Evolutionary conservation across 2,329 filamentous ascomycete genomes (phyloP).

Genomic region (Colletotrichum neosansevieriae): DNA sequence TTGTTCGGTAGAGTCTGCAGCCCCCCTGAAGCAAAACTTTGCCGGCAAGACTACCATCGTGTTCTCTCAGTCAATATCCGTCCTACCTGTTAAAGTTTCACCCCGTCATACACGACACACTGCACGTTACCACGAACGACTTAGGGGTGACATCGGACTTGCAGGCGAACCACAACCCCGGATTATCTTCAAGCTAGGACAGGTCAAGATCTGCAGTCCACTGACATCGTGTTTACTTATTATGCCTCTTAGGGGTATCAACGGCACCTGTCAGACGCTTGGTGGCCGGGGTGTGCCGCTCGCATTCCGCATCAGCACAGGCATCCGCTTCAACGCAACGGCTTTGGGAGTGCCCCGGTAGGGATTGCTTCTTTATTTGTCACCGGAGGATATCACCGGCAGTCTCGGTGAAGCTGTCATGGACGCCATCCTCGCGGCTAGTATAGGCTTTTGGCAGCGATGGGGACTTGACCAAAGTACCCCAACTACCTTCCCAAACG

Average conservation of each 20-base stretch:
- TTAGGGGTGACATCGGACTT: too few species aligned
- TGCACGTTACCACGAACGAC: too few species aligned
- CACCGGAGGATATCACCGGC: slow-evolving; percentile 3
- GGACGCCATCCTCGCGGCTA: slow-evolving; percentile 12
- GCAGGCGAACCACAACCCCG: not conserved
- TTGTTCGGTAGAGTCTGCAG: too few species aligned
- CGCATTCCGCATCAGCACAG: not conserved
- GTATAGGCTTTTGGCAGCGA: slow-evolving; percentile 29
- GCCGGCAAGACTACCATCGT: too few species aligned
- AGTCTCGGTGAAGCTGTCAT: slow-evolving; percentile 22
- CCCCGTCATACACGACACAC: too few species aligned
- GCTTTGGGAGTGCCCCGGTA: not conserved
- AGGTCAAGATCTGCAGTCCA: slow-evolving; percentile 22
- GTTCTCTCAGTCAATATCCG: too few species aligned
- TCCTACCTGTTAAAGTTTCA: too few species aligned
- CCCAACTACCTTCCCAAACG: slow-evolving; percentile 34
- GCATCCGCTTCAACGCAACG: not conserved
- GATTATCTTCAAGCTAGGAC: not conserved
- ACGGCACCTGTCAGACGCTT: not conserved
- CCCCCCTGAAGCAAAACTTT: too few species aligned
- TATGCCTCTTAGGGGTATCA: not conserved
- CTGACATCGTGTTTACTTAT: not conserved
- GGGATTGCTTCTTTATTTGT: not conserved
- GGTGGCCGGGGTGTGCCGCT: not conserved
- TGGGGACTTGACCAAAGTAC: slow-evolving; percentile 24